These are phyloP conservation scores for Akanthomyces lecanii DNA, from an alignment of 2,329 filamentous ascomycete species.

Conservation along the genomic window DNA sequence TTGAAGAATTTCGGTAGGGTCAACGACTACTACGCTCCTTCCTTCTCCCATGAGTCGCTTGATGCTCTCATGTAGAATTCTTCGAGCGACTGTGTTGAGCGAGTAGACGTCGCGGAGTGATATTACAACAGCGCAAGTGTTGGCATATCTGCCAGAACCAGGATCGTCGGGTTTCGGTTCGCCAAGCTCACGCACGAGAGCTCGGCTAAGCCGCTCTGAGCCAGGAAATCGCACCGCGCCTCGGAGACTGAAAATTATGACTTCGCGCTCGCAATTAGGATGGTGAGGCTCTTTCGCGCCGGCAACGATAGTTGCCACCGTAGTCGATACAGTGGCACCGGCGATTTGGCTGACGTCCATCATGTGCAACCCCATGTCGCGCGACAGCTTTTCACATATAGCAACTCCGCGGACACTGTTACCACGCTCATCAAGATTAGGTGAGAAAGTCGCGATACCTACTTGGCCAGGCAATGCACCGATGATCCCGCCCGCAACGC, in stretches of 20 bases:
- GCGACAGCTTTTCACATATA: slow-evolving; percentile 30
- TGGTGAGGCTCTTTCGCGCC: slow-evolving; percentile 25
- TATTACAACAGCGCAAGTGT: slow-evolving; percentile 30
- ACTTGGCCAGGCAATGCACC: slow-evolving; percentile 31
- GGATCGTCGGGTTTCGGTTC: slow-evolving; percentile 23
- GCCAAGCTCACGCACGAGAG: slow-evolving; percentile 28
- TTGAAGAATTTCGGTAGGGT: slow-evolving; percentile 26
- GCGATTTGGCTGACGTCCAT: slow-evolving; percentile 33
- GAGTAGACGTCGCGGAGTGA: slow-evolving; percentile 32
- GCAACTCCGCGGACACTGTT: slow-evolving; percentile 31
- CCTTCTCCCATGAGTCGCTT: slow-evolving; percentile 23
- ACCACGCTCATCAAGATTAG: slow-evolving; percentile 30
- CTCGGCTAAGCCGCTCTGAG: slow-evolving; percentile 30
- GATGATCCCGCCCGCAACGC: slow-evolving; percentile 32
- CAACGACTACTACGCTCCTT: slow-evolving; percentile 28
- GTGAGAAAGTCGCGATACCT: slow-evolving; percentile 30
- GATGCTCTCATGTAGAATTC: slow-evolving; percentile 29
- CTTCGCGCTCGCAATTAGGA: slow-evolving; percentile 26
- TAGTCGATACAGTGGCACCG: slow-evolving; percentile 27
- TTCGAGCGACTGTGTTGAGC: slow-evolving; percentile 27
- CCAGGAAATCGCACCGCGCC: slow-evolving; percentile 33
- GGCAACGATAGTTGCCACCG: slow-evolving; percentile 28
- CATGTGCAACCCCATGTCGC: slow-evolving; percentile 33
- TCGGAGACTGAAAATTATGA: slow-evolving; percentile 30
- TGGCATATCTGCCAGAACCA: slow-evolving; percentile 23